A percentile compares a stretch with the other conserved stretches of the same genome.
Evolutionary conservation across 192 early-diverging fungal species (phyloP).

Genomic region (Podila minutissima): DNA sequence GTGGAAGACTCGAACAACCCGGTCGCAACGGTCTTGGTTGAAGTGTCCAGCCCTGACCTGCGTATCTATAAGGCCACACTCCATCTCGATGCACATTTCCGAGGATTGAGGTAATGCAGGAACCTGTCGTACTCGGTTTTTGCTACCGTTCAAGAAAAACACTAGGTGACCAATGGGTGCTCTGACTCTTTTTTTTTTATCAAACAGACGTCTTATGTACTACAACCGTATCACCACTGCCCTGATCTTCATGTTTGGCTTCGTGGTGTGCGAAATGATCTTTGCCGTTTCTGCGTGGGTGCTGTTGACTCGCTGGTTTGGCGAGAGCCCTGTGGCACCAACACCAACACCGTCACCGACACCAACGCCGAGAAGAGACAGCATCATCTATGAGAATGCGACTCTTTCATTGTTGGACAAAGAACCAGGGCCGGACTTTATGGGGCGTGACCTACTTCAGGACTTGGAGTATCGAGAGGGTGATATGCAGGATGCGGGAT

Average conservation of each 20-base stretch:
- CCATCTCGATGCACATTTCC: conserved; percentile 58
- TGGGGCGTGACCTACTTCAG: too few relatives aligned
- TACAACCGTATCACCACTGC: conserved; percentile 45
- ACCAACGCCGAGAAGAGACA: background rate
- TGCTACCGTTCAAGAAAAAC: background rate
- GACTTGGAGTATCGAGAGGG: too few relatives aligned
- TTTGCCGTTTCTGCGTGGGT: conserved; percentile 53
- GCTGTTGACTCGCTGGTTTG: conserved; percentile 7
- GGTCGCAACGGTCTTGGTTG: conserved; percentile 39
- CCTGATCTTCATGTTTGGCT: conserved; percentile 43
- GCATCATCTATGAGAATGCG: too few relatives aligned
- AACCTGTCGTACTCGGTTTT: conserved; percentile 11
- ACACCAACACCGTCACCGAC: background rate
- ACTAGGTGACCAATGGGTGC: background rate
- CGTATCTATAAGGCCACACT: conserved; percentile 55
- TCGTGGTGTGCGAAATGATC: conserved; percentile 50
- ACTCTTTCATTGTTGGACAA: too few relatives aligned
- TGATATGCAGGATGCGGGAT: too few relatives aligned
- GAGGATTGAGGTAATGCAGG: conserved; percentile 59
- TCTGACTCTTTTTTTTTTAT: background rate
- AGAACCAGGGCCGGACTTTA: too few relatives aligned
- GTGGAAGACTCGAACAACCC: conserved; percentile 34
- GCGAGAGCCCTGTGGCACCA: too few relatives aligned
- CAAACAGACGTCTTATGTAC: conserved; percentile 57
- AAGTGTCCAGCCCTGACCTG: conserved; percentile 42